Base-by-base conservation (phyloP, 1,284 basidiomycete genomes). In the Melampsora americana region DNA sequence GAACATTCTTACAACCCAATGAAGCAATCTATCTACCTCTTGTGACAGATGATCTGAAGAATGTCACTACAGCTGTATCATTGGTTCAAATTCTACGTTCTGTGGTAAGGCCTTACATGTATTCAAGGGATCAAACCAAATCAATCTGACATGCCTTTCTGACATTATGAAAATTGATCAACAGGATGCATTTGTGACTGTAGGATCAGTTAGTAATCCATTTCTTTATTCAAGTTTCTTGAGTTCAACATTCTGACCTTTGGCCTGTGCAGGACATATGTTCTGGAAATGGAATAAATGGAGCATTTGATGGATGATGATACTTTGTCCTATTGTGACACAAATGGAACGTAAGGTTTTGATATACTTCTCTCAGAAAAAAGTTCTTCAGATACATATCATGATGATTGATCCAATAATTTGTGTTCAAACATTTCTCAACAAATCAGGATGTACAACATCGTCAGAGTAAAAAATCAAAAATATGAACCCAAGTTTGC, bases 261-360 rank as follows among this genome's bases (percentile, higher is more conserved):
- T 61, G n/a, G 28, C n/a, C 39, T 62, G 6, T 62, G 9, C 20
- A 77, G 74, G 74, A 77, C 39, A 61, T 77, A 44, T 77, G 74
- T 50, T 65, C 67, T 35, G 50, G 61, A 39, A 39, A 69, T n/a
- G 74, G 74, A 44, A 50, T 46, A 28, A 66, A 77, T 69, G 74
- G 74, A 32, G 74, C 74, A 1, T 64, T 64, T n/a, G 42, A 11
- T 7, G 74, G 67, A n/a, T 6, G 74, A 77, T 23, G 53, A 69
- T 56, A 60, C 65, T 7, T 46, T 77, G 28, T 77, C 74, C 2
- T 77, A 77, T 42, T 77, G 74, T 35, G 74, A 77, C 50, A 59
- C 59, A 28, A 59, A 77, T 48, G 74, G 74, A n/a, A 77, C 74
- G 74, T 77, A 28, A 77, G n/a, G 74, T 77, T 30, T 3, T 26